Evolutionary conservation across 1,284 basidiomycete genomes (phyloP), one percentile per base, ranked within the genome.

Genomic region (Ganoderma lucidum): DNA sequence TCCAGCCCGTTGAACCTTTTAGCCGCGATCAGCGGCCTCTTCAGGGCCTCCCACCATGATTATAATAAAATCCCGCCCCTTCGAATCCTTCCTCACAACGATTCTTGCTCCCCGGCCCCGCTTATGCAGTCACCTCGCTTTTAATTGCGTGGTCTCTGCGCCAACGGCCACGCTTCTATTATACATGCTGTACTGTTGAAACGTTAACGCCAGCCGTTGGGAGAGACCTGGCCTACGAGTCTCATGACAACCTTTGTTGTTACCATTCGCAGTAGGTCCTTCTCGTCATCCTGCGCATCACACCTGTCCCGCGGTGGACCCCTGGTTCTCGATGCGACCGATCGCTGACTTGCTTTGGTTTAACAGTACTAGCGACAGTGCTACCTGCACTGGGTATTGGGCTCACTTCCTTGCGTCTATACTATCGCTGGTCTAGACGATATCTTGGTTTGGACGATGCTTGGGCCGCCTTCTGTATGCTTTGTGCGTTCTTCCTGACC

Each of bases 361-460:
- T 41, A 32, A 51, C 44, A 75, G 74, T 75, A 39, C 62, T 78
- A 9, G 76, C 74, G n/a, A 78, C 77, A 23, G 69, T 71, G 42
- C 71, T 78, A 15, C 73, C 73, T n/a, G 71, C 68, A 12, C 56
- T 77, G 10, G 79, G 74, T 3, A 64, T 77, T 9, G 28, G 73
- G 15, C 60, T 72, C 9, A 79, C 79, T 12, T 51, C 73, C n/a
- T 70, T 77, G 28, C 70, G 79, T 44, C 59, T 80, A 6, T 71
- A 68, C 41, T 74, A 77, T 56, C 76, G 78, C 17, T 68, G 61
- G 58, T 53, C 70, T 2, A 71, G 71, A 53, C 67, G 69, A 32
- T 77, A 78, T 44, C 66, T 80, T 15, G 78, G 78, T 45, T 75
- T 67, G 68, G 79, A 80, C 63, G 78, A 80, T 67, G 79, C 75